Percentiles rank a stretch among this genome's conserved stretches.
Conservation (phyloP, 2,329 filamentous ascomycete genomes). For the Botrytis byssoidea region DNA sequence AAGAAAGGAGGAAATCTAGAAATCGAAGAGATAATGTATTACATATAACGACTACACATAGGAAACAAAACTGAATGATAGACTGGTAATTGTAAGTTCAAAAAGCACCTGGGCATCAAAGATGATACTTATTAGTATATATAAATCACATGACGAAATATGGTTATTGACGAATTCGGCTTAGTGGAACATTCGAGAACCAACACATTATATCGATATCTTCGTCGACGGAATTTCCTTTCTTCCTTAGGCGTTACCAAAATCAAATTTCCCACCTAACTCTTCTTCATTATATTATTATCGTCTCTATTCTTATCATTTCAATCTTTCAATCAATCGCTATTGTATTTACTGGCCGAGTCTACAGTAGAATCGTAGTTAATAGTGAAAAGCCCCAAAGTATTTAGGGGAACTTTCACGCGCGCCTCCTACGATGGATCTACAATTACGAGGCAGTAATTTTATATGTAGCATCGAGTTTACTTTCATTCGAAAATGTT, state of each 20-base stretch:
- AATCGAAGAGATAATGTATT: too few relatives aligned
- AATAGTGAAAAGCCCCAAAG: neutral
- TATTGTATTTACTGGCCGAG: neutral
- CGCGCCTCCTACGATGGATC: neutral
- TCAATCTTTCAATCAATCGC: too few relatives aligned
- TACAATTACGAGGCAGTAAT: neutral
- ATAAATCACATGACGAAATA: neutral
- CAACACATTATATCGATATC: neutral
- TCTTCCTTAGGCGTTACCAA: neutral
- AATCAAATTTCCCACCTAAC: rapidly evolving
- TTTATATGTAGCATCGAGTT: too few relatives aligned
- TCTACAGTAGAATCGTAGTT: neutral
- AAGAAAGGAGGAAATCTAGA: rapidly evolving
- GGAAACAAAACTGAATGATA: neutral
- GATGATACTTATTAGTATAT: too few relatives aligned
- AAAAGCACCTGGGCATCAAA: neutral
- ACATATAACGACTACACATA: neutral
- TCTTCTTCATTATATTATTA: neutral
- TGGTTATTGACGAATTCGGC: too few relatives aligned
- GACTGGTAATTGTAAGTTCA: neutral
- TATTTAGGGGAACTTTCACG: neutral
- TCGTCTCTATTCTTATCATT: too few relatives aligned
- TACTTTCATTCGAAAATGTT: too few relatives aligned
- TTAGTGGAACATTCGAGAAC: neutral
- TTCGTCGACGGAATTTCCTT: neutral